phyloP scores from a whole-genome alignment of 164 flowering plant species.

The Warburgia ugandensis region DNA sequence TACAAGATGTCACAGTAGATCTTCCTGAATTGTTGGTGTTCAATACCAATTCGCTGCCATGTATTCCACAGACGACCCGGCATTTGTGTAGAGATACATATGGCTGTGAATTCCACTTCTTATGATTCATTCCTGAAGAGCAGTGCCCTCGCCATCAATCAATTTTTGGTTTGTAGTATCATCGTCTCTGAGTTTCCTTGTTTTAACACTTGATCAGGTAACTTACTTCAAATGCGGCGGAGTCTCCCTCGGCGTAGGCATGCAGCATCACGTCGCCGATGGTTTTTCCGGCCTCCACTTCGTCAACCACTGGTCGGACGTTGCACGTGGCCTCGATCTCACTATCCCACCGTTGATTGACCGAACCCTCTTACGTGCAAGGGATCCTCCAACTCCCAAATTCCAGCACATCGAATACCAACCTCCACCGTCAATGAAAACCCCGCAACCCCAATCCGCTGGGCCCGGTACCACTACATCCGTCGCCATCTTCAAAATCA shows the following conservation, averaged over 20 bases:
- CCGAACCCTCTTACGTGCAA: slow-evolving; percentile 46
- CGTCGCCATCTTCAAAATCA: slow-evolving; percentile 35
- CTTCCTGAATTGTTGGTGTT: too few species aligned
- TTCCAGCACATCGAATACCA: slow-evolving; percentile 65
- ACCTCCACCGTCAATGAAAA: slow-evolving; percentile 36
- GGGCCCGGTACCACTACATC: slow-evolving; percentile 22
- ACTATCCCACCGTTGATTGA: slow-evolving; percentile 51
- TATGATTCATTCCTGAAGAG: too few species aligned
- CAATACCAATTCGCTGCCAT: too few species aligned
- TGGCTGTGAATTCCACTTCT: neutral
- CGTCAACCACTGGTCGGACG: slow-evolving; percentile 57
- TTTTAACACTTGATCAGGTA: slow-evolving; percentile 22
- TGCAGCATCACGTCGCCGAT: slow-evolving; percentile 65
- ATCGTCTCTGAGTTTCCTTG: neutral
- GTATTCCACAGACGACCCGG: too few species aligned
- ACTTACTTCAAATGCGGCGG: slow-evolving; percentile 33
- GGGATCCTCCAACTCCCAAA: slow-evolving; percentile 47
- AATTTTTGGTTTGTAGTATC: too few species aligned
- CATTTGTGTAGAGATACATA: too few species aligned
- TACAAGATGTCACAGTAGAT: too few species aligned
- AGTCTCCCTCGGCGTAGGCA: slow-evolving; percentile 36
- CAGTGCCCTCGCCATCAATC: too few species aligned
- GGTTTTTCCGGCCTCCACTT: slow-evolving; percentile 62
- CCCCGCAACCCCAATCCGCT: slow-evolving; percentile 9
- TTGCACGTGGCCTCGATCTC: slow-evolving; percentile 50